Conservation (phyloP, 176 grass and related monocot genomes). For the Triticum urartu region DNA sequence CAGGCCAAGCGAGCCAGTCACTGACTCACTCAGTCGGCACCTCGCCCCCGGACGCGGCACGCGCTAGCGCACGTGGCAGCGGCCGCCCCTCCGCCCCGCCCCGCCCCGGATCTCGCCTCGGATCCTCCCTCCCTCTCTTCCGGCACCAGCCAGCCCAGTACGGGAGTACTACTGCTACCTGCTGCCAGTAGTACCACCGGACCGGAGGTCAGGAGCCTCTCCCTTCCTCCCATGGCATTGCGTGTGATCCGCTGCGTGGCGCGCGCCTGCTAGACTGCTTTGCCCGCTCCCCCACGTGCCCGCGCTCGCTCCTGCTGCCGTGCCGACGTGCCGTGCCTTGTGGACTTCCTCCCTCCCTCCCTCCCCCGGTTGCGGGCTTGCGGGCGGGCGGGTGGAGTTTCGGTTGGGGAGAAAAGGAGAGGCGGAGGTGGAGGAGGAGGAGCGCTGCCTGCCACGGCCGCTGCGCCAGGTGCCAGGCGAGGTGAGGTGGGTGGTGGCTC, state of each 20-base stretch:
- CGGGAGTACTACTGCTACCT: too few relatives aligned
- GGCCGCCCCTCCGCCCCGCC: not conserved
- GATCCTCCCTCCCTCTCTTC: not conserved
- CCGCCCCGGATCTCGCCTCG: not conserved
- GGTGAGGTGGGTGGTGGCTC: constrained; percentile 3
- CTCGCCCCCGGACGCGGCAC: not conserved
- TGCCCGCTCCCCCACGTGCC: not conserved
- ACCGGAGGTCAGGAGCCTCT: too few relatives aligned
- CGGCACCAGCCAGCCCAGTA: not conserved
- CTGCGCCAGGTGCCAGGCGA: not conserved
- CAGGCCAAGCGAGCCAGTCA: too few relatives aligned
- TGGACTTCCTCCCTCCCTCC: constrained; percentile 1
- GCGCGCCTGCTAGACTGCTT: not conserved
- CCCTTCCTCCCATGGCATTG: not conserved
- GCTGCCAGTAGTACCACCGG: not conserved
- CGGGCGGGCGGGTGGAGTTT: not conserved
- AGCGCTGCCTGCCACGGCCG: constrained; percentile 3
- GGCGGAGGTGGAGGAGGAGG: constrained; percentile 17
- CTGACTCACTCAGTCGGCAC: too few relatives aligned
- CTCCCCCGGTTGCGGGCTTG: not conserved
- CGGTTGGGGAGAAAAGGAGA: constrained; percentile 35
- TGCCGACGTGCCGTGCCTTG: constrained; percentile 25
- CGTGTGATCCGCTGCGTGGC: not conserved
- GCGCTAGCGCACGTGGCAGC: not conserved
- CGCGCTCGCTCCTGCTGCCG: not conserved